These are phyloP conservation scores for Betula pendula DNA, from an alignment of 306 rosid genomes.

Conservation along the genomic window DNA sequence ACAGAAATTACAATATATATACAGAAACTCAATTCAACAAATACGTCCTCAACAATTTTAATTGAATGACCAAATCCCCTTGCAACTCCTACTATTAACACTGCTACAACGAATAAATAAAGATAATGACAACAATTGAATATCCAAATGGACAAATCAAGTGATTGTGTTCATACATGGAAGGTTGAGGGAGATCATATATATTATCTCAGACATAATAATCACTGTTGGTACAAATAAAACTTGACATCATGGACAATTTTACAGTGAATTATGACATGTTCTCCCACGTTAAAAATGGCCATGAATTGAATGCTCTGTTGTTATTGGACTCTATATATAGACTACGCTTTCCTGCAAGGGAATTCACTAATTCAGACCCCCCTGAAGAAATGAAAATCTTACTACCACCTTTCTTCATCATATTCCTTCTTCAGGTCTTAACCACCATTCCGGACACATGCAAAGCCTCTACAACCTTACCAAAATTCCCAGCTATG, in stretches of 20 bases:
- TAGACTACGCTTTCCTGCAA: background rate
- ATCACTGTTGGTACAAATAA: background rate
- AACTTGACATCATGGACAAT: background rate
- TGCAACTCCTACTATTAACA: no score
- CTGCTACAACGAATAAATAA: no score
- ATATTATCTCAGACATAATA: no score
- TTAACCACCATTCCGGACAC: conserved; percentile 26
- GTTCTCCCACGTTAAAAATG: background rate
- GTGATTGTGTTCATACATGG: no score
- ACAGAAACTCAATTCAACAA: no score
- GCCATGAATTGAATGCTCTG: background rate
- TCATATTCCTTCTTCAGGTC: conserved; percentile 29
- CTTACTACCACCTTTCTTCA: background rate
- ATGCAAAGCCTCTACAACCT: conserved; percentile 24
- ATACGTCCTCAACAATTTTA: no score
- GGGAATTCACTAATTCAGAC: background rate
- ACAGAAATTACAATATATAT: no score
- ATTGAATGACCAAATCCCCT: no score
- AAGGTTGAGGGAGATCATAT: no score
- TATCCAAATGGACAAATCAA: no score
- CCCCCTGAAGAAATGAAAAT: background rate
- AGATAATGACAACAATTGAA: no score
- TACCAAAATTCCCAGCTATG: conserved; percentile 48
- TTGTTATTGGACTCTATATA: background rate
- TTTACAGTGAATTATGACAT: background rate